These are phyloP conservation scores for Sanghuangporus baumii DNA, from an alignment of 1,284 basidiomycete species.

Conservation along the genomic window DNA sequence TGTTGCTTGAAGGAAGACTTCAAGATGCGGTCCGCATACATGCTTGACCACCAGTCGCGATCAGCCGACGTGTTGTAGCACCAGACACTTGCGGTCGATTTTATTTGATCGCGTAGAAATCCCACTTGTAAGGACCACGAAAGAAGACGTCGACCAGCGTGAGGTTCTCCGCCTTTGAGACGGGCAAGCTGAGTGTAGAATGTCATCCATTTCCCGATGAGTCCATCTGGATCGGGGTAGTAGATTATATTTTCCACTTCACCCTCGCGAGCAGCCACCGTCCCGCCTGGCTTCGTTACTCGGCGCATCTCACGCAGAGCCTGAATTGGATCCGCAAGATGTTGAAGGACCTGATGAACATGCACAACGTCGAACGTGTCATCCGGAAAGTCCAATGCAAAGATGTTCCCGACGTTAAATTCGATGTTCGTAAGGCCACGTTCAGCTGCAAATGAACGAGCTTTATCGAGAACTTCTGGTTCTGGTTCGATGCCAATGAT, in stretches of 20 bases:
- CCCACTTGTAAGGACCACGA: constrained; percentile 30
- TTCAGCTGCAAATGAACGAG: constrained; percentile 25
- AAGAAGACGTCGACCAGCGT: constrained; percentile 27
- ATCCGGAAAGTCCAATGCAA: constrained; percentile 31
- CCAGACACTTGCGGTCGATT: constrained; percentile 27
- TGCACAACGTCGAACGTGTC: constrained; percentile 40
- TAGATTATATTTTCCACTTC: constrained; percentile 28
- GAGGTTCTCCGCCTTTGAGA: constrained; percentile 27
- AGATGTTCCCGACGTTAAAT: constrained; percentile 31
- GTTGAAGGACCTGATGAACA: constrained; percentile 41
- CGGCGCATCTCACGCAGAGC: constrained; percentile 39
- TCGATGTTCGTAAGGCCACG: constrained; percentile 29
- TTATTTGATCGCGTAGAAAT: constrained; percentile 25
- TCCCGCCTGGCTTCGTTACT: constrained; percentile 36
- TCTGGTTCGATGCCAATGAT: constrained; percentile 36
- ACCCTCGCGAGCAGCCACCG: constrained; percentile 37
- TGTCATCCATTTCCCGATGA: constrained; percentile 24
- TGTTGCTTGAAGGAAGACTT: constrained; percentile 27
- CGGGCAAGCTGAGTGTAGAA: constrained; percentile 25
- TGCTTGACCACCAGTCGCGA: constrained; percentile 29
- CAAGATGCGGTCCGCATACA: constrained; percentile 32
- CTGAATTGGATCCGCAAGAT: constrained; percentile 34
- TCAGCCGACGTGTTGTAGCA: constrained; percentile 32
- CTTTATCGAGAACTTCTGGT: constrained; percentile 26
- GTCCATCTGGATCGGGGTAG: constrained; percentile 26